A percentile compares a stretch with the other conserved stretches of the same genome.
Conservation (phyloP, 148 eudicot species). For the Silene conica region DNA sequence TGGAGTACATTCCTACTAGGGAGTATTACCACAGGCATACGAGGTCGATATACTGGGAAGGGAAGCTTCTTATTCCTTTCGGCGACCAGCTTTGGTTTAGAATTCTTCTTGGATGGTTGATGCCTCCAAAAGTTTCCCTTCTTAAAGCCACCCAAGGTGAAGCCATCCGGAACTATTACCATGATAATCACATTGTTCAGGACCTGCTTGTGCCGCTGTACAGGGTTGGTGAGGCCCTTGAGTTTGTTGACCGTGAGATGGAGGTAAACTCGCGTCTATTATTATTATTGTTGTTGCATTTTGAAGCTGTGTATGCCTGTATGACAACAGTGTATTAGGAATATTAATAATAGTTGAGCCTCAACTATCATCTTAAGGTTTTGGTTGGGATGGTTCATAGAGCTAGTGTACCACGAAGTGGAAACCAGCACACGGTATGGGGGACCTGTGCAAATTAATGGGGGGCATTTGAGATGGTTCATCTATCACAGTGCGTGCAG, state of each 20-base stretch:
- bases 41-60: slow-evolving; percentile 87
- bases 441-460: too few relatives aligned
- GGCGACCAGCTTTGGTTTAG: slow-evolving; percentile 91
- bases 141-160: slow-evolving; percentile 96
- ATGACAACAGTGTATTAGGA: too few relatives aligned
- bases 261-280: slow-evolving; percentile 45
- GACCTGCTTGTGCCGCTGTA: slow-evolving; percentile 93
- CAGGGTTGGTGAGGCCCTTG: slow-evolving; percentile 91
- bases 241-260: slow-evolving; percentile 82
- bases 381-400: too few relatives aligned
- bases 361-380: too few relatives aligned
- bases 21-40: slow-evolving; percentile 95
- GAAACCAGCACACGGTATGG: too few relatives aligned
- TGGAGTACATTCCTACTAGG: slow-evolving; percentile 84
- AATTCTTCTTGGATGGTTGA: slow-evolving; percentile 76
- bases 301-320: too few relatives aligned
- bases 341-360: too few relatives aligned
- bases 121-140: slow-evolving; percentile 93
- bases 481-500: too few relatives aligned
- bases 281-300: background rate
- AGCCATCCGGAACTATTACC: slow-evolving; percentile 86
- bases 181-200: slow-evolving; percentile 84
- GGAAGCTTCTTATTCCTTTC: slow-evolving; percentile 85
- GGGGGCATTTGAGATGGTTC: too few relatives aligned
- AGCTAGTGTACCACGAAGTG: too few relatives aligned